A percentile compares a stretch with the other conserved stretches of the same genome.
Evolutionary conservation across 345 rosid genomes (phyloP).

Genomic region (Lepidium didymum): DNA sequence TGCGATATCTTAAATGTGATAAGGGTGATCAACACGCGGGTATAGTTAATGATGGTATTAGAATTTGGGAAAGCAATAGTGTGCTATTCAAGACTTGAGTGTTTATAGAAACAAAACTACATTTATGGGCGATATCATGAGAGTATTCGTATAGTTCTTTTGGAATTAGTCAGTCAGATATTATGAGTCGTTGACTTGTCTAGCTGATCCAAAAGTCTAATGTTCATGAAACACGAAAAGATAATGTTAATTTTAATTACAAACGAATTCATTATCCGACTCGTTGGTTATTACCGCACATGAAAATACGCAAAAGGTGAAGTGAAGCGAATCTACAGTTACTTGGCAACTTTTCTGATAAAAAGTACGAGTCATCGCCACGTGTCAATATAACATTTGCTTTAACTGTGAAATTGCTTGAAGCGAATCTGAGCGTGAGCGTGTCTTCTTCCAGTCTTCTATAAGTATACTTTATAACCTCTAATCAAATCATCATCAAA

Average conservation of each 20-base stretch:
- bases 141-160: too few relatives aligned
- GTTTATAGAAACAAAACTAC: too few relatives aligned
- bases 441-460: neutral
- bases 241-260: too few relatives aligned
- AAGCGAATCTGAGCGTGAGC: neutral
- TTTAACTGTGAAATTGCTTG: neutral
- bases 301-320: neutral
- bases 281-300: neutral
- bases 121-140: too few relatives aligned
- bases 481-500: neutral
- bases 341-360: neutral
- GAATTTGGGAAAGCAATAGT: too few relatives aligned
- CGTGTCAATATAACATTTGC: slow-evolving; percentile 3
- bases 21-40: too few relatives aligned
- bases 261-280: neutral
- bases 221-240: too few relatives aligned
- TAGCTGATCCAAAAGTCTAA: too few relatives aligned
- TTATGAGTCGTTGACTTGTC: too few relatives aligned
- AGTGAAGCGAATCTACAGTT: neutral
- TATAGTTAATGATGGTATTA: too few relatives aligned
- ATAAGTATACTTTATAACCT: neutral
- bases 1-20: too few relatives aligned
- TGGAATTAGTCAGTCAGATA: too few relatives aligned
- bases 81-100: neutral
- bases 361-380: slow-evolving; percentile 3